Conservation (phyloP, 73 alveolate species). For the Blepharisma japonicum region DNA sequence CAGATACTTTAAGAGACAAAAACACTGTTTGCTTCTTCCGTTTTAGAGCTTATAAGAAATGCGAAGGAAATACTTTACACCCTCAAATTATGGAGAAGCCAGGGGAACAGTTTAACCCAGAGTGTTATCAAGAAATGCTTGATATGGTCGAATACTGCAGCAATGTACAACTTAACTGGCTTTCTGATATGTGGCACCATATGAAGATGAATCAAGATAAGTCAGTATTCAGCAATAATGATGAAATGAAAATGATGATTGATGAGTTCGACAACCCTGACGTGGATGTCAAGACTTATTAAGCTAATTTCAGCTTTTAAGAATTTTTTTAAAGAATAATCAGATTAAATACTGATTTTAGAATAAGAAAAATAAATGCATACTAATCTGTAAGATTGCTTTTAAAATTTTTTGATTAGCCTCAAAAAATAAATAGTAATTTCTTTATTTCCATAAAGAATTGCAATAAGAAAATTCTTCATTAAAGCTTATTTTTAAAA, state of each 20-base stretch:
- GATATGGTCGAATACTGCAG: conserved; percentile 30
- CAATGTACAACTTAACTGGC: conserved; percentile 19
- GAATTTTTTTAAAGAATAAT: too few species aligned
- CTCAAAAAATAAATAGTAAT: too few species aligned
- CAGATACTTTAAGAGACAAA: conserved; percentile 29
- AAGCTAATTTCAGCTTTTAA: neutral
- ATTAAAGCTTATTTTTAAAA: too few species aligned
- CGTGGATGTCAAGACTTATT: neutral
- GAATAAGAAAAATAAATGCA: too few species aligned
- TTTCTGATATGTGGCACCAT: conserved; percentile 32
- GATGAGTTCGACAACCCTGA: conserved; percentile 31
- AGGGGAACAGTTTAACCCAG: neutral
- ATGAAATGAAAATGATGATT: conserved; percentile 9
- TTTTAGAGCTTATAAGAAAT: conserved; percentile 21
- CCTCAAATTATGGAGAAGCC: neutral
- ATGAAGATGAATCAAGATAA: neutral
- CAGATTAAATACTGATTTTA: too few species aligned
- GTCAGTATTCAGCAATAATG: neutral
- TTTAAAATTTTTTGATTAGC: too few species aligned
- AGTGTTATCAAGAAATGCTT: conserved; percentile 28
- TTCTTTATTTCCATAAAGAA: too few species aligned
- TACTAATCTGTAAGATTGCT: too few species aligned
- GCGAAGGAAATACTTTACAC: conserved; percentile 13
- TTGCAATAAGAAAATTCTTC: too few species aligned
- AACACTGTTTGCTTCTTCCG: conserved; percentile 23